These are phyloP conservation scores for Groenewaldozyma auringiensis DNA, from an alignment of 1,139 yeast genomes.

Conservation along the genomic window DNA sequence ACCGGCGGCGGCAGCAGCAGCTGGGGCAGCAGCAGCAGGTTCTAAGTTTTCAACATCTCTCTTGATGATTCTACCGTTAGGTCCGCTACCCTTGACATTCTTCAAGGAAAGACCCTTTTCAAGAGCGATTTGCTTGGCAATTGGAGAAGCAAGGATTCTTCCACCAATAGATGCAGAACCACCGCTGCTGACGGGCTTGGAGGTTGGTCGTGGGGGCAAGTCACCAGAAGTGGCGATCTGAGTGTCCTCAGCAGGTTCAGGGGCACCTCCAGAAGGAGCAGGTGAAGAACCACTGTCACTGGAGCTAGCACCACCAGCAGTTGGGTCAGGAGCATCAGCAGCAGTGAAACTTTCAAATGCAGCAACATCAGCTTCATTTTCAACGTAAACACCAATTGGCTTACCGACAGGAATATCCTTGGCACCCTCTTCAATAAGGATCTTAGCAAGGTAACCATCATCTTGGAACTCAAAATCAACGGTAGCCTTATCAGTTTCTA, in stretches of 20 bases:
- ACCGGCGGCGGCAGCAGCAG: slow-evolving; percentile 39
- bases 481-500: slow-evolving; percentile 97
- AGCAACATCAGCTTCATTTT: slow-evolving; percentile 71
- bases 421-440: slow-evolving; percentile 76
- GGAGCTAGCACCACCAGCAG: slow-evolving; percentile 25
- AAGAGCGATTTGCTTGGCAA: slow-evolving; percentile 88
- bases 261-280: slow-evolving; percentile 16
- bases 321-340: slow-evolving; percentile 51
- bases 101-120: slow-evolving; percentile 86
- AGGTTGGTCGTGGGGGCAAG: slow-evolving; percentile 18
- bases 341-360: slow-evolving; percentile 83
- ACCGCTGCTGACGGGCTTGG: slow-evolving; percentile 26
- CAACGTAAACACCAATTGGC: slow-evolving; percentile 96
- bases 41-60: slow-evolving; percentile 72
- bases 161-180: slow-evolving; percentile 36
- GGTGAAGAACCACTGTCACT: slow-evolving; percentile 11
- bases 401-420: slow-evolving; percentile 88
- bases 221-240: slow-evolving; percentile 14
- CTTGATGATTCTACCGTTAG: slow-evolving; percentile 87
- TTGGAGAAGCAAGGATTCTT: slow-evolving; percentile 89
- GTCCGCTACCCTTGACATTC: slow-evolving; percentile 86
- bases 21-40: slow-evolving; percentile 36
- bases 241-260: slow-evolving; percentile 17
- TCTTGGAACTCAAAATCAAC: slow-evolving; percentile 99
- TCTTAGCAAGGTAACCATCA: slow-evolving; percentile 91